Base-by-base conservation (phyloP, 2,329 filamentous ascomycete genomes). In the Pseudogymnoascus sp. region DNA sequence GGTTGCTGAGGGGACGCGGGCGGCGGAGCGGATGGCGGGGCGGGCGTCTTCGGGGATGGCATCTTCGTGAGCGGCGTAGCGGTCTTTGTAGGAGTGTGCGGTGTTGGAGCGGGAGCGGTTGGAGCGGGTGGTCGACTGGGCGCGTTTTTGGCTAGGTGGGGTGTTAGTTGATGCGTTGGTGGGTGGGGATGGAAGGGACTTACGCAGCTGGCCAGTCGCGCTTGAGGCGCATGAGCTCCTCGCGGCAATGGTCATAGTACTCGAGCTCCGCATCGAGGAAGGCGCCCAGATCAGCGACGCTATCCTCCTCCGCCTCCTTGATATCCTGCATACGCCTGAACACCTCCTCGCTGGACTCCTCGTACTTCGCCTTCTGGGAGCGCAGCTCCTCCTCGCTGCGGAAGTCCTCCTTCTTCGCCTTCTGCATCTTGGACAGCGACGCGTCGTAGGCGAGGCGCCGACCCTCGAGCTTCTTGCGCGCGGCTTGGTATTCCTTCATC, bases 401-500 rank as follows among this genome's bases (percentile, higher is more conserved):
- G 78, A 95, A 96, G 74, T 97, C 93, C 72, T 97, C 93, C 71
- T 88, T 91, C 79, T 96, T 96, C 24, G 89, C 87, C 76, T 96
- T 97, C 72, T 96, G 88, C 85, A 96, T 87, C 80, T 96, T 97
- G 67, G 86, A 85, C 59, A 91, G 86, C 66, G 90, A 93, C 35
- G 93, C 89, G 74, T 97, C 93, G 75, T 96, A 97, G 67, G 92
- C 92, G 64, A 97, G 81, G 65, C 93, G 86, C 64, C 93, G 87
- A 71, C 81, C 90, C 74, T 97, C 95, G 68, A 97, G 88, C 84
- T 96, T 97, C 84, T 95, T 97, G 72, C 93, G 89, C 61, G 93
- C 86, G 68, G 93, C 90, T 82, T 97, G 92, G 71, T 96, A 97
- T 73, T 97, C 95, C 75, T 96, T 97, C 91, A 97, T 93, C 82